Percentiles rank a stretch among this genome's conserved stretches.
These are phyloP conservation scores for Nicotiana sylvestris DNA, from an alignment of 257 asterid species.

Conservation along the genomic window DNA sequence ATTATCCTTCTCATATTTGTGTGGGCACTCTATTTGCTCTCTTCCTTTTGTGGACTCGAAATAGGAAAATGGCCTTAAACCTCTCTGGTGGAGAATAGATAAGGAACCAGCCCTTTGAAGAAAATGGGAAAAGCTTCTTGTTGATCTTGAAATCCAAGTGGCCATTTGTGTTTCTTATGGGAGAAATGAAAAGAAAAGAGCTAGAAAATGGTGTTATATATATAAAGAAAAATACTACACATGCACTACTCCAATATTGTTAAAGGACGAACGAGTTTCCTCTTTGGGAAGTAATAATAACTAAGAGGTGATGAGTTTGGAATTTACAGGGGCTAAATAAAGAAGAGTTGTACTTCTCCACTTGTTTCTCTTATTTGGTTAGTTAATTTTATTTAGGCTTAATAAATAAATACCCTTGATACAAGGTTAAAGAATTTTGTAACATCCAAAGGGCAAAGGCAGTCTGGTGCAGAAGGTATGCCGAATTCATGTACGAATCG, in stretches of 20 bases:
- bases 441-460: no score
- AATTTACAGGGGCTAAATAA: neutral
- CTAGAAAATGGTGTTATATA: neutral
- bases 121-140: slow-evolving; percentile 25
- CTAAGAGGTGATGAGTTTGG: neutral
- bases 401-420: no score
- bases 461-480: no score
- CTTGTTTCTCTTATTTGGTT: neutral
- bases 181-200: neutral
- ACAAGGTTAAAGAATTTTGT: no score
- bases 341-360: neutral
- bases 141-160: slow-evolving; percentile 42
- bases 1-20: slow-evolving; percentile 16
- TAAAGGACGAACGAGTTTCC: neutral
- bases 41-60: slow-evolving; percentile 48
- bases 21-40: slow-evolving; percentile 27
- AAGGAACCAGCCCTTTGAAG: slow-evolving; percentile 21
- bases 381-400: no score
- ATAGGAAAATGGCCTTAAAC: slow-evolving; percentile 17
- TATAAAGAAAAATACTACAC: neutral
- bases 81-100: slow-evolving; percentile 4
- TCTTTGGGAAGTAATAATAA: neutral
- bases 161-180: slow-evolving; percentile 30
- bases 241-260: neutral
- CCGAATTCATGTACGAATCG: no score